Evolutionary conservation across 2,329 filamentous ascomycete species (phyloP), one percentile per base, ranked within the genome.

Genomic region (Fusarium abutilonis): DNA sequence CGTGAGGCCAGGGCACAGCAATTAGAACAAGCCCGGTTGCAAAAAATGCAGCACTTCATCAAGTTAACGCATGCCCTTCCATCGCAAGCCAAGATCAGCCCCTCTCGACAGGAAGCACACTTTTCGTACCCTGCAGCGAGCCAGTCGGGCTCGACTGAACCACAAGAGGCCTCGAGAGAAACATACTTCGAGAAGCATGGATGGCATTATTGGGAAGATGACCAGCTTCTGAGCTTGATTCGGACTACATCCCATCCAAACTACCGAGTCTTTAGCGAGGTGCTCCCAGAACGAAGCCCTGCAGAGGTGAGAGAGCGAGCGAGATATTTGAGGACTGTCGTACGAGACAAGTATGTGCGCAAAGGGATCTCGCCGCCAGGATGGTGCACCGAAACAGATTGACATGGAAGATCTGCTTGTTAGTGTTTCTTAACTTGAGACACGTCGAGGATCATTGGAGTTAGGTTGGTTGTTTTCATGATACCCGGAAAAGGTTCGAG

Each of bases 121-220:
- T 9, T 29, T 44, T 64, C 59, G 3, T 56, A 54, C 3, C 48
- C 53, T 28, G 26, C 41, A 4, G 21, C 52, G 46, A 64, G 28
- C 19, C 55, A 28, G 10, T 21, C 38, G 23, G 9, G 17, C 10
- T 26, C 23, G 15, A 4, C 38, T 9, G 29, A 49, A 19, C 40
- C 49, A 10, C 57, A 51, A n/a, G 26, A 40, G 11, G 21, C 32
- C 11, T 23, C 31, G 8, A 38, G 28, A 4, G 60, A 60, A 9
- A 40, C 44, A 9, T 72, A 74, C 29, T 63, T 57, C 21, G 43
- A 63, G 21, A 58, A 55, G 38, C 43, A 72, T 23, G 69, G 69
- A 9, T 74, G 72, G 71, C 31, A 60, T 26, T 47, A 59, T 35
- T 55, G 56, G 53, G 72, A 74, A 50, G 72, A 74, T 51, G 63